A percentile compares a stretch with the other conserved stretches of the same genome.
These are phyloP conservation scores for Yarrowia sp. DNA, from an alignment of 805 yeast species.

Conservation along the genomic window DNA sequence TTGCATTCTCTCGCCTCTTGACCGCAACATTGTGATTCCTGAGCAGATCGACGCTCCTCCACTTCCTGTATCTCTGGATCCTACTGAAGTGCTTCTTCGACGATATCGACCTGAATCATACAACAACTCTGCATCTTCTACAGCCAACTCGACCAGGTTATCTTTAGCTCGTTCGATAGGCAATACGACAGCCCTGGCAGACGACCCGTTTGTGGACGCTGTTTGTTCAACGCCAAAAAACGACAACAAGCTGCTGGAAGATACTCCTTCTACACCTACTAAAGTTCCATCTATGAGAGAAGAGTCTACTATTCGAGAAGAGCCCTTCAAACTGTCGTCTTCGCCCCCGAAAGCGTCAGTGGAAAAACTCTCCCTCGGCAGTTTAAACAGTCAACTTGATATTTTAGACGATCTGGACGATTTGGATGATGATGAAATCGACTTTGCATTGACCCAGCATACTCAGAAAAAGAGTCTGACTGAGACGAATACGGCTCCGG, in stretches of 20 bases:
- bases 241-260: neutral
- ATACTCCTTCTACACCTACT: neutral
- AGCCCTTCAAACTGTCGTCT: neutral
- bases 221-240: neutral
- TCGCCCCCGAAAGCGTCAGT: neutral
- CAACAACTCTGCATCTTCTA: neutral
- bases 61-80: neutral
- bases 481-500: neutral
- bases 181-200: neutral
- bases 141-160: neutral
- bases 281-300: neutral
- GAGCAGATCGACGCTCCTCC: conserved; percentile 1
- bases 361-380: neutral
- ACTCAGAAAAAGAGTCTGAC: neutral
- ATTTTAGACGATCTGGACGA: neutral
- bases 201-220: conserved; percentile 7
- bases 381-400: neutral
- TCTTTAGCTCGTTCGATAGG: neutral
- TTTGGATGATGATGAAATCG: conserved; percentile 14
- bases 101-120: conserved; percentile 1
- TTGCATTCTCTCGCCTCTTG: conserved; percentile 15
- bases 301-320: neutral
- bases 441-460: conserved; percentile 12
- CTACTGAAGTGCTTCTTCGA: neutral
- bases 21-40: neutral